phyloP scores from a whole-genome alignment of 2,329 filamentous ascomycete species.

The Colletotrichum simmondsii region DNA sequence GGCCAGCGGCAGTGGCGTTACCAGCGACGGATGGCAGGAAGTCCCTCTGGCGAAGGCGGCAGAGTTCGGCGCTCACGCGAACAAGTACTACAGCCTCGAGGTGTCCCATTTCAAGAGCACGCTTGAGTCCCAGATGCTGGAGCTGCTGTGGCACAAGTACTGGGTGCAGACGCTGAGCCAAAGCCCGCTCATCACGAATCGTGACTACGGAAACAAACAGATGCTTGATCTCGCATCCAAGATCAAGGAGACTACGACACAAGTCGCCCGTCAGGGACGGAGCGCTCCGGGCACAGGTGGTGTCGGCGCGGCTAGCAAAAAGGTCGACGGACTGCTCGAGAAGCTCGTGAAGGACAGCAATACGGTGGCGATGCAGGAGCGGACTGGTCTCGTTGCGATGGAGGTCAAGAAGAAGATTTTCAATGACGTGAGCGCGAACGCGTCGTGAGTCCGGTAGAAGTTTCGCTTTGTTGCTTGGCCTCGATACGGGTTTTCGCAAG shows the following conservation, averaged over 20 bases:
- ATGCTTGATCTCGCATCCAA: slow-evolving; percentile 89
- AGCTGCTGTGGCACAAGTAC: slow-evolving; percentile 98
- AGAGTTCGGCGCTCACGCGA: slow-evolving; percentile 94
- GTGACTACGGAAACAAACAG: slow-evolving; percentile 92
- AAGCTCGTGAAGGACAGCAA: slow-evolving; percentile 72
- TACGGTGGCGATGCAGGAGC: slow-evolving; percentile 70
- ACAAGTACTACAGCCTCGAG: slow-evolving; percentile 89
- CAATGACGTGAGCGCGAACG: slow-evolving; percentile 48
- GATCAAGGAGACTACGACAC: slow-evolving; percentile 71
- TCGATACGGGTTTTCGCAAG: slow-evolving; percentile 5
- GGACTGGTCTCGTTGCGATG: slow-evolving; percentile 69
- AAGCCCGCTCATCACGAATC: slow-evolving; percentile 89
- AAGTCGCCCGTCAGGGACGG: slow-evolving; percentile 46
- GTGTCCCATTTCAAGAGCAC: slow-evolving; percentile 95
- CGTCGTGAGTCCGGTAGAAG: background rate
- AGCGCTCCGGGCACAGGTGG: slow-evolving; percentile 38
- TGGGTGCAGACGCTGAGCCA: slow-evolving; percentile 97
- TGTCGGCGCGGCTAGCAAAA: slow-evolving; percentile 40
- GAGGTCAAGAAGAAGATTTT: slow-evolving; percentile 75
- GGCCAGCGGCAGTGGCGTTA: slow-evolving; percentile 44
- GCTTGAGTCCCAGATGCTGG: slow-evolving; percentile 86
- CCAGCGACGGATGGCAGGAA: slow-evolving; percentile 72
- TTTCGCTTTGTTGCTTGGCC: slow-evolving; percentile 12
- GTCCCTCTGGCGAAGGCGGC: slow-evolving; percentile 95
- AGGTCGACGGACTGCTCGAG: slow-evolving; percentile 61